phyloP scores from a whole-genome alignment of 2,329 filamentous ascomycete genomes.

The Graphium sp. region DNA sequence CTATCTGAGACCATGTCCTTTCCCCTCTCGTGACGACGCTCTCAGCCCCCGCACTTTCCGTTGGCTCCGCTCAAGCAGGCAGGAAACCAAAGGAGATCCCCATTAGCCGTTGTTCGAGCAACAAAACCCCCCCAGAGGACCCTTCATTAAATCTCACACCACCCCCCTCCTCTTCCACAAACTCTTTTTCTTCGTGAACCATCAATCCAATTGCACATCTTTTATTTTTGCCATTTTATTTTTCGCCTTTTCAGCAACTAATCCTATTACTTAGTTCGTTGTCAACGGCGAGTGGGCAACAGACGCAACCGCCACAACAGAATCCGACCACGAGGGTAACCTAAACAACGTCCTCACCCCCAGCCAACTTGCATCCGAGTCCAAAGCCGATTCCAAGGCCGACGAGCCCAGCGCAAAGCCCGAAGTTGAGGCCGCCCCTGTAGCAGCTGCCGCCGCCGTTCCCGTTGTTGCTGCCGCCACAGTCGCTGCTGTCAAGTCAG shows the following conservation, averaged over 20 bases:
- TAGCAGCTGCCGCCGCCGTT: conserved; percentile 26
- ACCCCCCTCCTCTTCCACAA: not conserved
- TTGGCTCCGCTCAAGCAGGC: no score
- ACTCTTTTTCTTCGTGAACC: no score
- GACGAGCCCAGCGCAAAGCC: no score
- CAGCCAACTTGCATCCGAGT: conserved; percentile 43
- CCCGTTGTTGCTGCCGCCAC: conserved; percentile 5
- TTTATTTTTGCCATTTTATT: conserved; percentile 2
- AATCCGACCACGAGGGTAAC: conserved; percentile 70
- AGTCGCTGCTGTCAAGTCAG: conserved; percentile 1
- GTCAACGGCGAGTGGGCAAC: conserved; percentile 84
- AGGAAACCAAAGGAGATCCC: no score
- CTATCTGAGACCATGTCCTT: no score
- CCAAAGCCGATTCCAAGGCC: conserved; percentile 16
- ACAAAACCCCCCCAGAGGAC: no score
- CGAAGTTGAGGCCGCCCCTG: no score
- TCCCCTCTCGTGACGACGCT: no score
- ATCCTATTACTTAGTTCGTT: conserved; percentile 51
- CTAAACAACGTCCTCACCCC: conserved; percentile 82
- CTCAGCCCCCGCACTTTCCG: no score
- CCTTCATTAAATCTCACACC: not conserved
- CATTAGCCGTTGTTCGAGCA: no score
- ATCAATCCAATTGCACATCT: conserved; percentile 1
- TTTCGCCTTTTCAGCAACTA: conserved; percentile 1
- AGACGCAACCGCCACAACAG: conserved; percentile 65